phyloP scores from a whole-genome alignment of 176 grass and related monocot species.

The Pharus latifolius region DNA sequence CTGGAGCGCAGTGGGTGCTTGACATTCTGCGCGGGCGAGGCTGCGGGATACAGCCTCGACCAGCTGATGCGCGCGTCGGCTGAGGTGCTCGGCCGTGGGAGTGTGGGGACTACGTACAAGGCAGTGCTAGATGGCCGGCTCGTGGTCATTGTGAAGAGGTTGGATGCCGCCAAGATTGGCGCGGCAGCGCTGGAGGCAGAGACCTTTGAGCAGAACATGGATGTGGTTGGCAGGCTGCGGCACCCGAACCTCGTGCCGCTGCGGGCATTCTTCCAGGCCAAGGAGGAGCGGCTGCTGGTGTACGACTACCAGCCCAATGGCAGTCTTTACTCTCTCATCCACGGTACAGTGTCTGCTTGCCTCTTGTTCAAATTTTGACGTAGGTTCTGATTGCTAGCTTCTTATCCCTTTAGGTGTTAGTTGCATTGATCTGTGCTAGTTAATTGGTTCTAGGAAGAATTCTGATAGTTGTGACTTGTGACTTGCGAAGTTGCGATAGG shows the following conservation, averaged over 20 bases:
- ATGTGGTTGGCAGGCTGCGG: slow-evolving; percentile 65
- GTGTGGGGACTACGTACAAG: slow-evolving; percentile 87
- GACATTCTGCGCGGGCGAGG: slow-evolving; percentile 78
- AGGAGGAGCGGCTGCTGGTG: slow-evolving; percentile 91
- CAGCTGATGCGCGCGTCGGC: slow-evolving; percentile 94
- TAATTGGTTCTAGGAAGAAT: background rate
- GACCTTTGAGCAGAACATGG: slow-evolving; percentile 91
- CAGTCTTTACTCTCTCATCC: slow-evolving; percentile 72
- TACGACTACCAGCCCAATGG: slow-evolving; percentile 97
- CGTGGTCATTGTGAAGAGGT: slow-evolving; percentile 76
- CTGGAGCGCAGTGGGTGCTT: slow-evolving; percentile 82
- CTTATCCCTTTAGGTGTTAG: background rate
- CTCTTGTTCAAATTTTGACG: background rate
- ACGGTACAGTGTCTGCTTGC: slow-evolving; percentile 28
- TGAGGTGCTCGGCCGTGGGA: slow-evolving; percentile 81
- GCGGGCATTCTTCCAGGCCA: slow-evolving; percentile 85
- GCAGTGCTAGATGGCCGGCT: slow-evolving; percentile 60
- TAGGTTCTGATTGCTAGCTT: background rate
- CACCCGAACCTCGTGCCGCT: slow-evolving; percentile 83
- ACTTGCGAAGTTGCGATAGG: no score
- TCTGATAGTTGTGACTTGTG: background rate
- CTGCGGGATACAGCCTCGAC: slow-evolving; percentile 61
- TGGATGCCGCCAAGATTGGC: slow-evolving; percentile 67
- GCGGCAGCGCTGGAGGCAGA: slow-evolving; percentile 37
- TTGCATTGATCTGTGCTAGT: background rate